These are phyloP conservation scores for Entonaema liquescens DNA, from an alignment of 495 filamentous ascomycete genomes.

Conservation along the genomic window DNA sequence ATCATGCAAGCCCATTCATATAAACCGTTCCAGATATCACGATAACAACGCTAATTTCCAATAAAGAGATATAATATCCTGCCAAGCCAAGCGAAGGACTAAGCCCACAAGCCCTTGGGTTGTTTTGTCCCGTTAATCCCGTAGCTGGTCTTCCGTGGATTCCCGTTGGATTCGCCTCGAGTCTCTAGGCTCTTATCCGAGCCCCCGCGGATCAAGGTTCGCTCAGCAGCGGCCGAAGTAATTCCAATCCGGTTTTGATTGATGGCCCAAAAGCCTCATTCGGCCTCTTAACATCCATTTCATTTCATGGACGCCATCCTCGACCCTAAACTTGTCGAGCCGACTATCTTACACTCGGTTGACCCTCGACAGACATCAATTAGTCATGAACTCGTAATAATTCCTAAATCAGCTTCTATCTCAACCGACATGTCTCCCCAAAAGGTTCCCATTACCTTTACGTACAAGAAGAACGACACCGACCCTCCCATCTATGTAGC, in stretches of 20 bases:
- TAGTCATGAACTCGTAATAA: conserved; percentile 36
- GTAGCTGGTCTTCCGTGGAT: conserved; percentile 9
- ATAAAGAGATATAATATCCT: neutral
- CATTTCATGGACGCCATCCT: conserved; percentile 31
- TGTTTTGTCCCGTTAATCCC: conserved; percentile 7
- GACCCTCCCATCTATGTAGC: conserved; percentile 70
- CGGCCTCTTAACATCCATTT: conserved; percentile 6
- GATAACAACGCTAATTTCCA: conserved; percentile 5
- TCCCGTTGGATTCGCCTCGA: conserved; percentile 5
- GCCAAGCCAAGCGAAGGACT: neutral
- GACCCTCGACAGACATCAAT: conserved; percentile 30
- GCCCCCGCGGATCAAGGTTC: conserved; percentile 1
- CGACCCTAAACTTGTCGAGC: conserved; percentile 36
- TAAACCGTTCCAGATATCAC: conserved; percentile 9
- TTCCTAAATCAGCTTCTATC: conserved; percentile 19
- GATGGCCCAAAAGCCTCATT: conserved; percentile 16
- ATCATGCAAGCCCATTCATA: conserved; percentile 8
- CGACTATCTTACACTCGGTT: conserved; percentile 27
- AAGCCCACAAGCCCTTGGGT: neutral
- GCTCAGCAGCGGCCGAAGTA: conserved; percentile 23
- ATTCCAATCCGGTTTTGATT: neutral
- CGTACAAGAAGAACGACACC: conserved; percentile 63
- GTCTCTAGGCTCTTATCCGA: conserved; percentile 23
- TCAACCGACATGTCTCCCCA: conserved; percentile 49
- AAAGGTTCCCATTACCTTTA: conserved; percentile 61